Base-by-base conservation (phyloP, 176 grass and related monocot genomes). In the Carex scoparia region DNA sequence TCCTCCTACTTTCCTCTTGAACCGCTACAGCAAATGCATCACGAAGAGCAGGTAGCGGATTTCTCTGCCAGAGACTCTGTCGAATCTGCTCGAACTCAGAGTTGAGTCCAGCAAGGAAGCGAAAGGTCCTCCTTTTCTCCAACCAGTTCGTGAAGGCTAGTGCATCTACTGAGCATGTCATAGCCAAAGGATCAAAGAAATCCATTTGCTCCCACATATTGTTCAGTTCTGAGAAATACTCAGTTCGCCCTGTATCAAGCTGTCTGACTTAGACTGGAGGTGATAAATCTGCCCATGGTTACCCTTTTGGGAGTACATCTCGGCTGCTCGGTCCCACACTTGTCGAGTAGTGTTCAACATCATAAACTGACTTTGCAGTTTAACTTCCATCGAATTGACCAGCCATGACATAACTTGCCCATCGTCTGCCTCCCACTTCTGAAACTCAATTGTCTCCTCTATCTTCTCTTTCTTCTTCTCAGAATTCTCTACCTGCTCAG, bases 401-500 rank as follows among this genome's bases (percentile, higher is more conserved):
- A 71, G 37, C 66, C 66, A 71, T 35, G 66, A 33, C 66, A 71
- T 71, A 33, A 71, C 66, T 13, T 71, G 66, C 12, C 66, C 66
- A 40, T 40, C 14, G 10, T 71, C 66, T 12, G 28, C 28, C 37
- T 71, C 32, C 66, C 66, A 71, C 10, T 33, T 40, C 19, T 33
- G 66, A 71, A 33, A 12, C 11, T 6, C 10, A 40, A n/a, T 4
- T 9, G 0, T 71, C 0, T 71, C 37, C 19, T 71, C 66, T 31
- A 18, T 18, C 66, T 58, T 58, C 5, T 23, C 23, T 23, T 23
- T 58, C 15, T 13, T 58, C 14, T 16, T 16, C 1, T 23, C 23
- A 23, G 23, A 23, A 23, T 23, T 23, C 23, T 23, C 23, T 23
- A 23, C 23, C 23, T 23, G 23, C 56, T 4, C 2, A 15, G 14